phyloP scores from a whole-genome alignment of 768 basidiomycete genomes.

The Tylopilus sp. region DNA sequence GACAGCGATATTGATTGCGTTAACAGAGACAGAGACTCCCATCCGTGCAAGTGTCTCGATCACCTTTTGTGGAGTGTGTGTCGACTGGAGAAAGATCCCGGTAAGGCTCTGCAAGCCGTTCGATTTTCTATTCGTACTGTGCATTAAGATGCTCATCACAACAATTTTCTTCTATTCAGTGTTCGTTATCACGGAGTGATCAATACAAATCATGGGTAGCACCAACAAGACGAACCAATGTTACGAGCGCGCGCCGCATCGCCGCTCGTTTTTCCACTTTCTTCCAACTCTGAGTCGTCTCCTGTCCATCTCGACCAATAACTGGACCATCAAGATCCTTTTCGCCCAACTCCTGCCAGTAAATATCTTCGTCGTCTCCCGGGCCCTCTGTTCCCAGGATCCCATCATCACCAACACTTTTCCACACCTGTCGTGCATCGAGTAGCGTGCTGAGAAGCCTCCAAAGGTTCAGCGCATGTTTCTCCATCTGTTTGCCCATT shows the following conservation, averaged over 20 bases:
- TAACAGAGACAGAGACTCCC: neutral
- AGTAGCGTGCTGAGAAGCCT: neutral
- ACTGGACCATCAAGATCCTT: neutral
- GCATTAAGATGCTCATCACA: neutral
- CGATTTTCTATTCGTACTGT: neutral
- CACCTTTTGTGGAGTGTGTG: neutral
- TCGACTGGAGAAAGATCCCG: slow-evolving; percentile 2
- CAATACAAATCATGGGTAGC: too few relatives aligned
- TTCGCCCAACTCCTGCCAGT: neutral
- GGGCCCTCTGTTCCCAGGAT: neutral
- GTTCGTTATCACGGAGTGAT: too few relatives aligned
- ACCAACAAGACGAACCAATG: too few relatives aligned
- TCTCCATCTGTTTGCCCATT: neutral
- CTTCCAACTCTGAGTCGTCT: neutral
- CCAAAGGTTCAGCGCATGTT: neutral
- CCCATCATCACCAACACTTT: neutral
- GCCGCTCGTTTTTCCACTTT: neutral
- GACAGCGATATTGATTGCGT: neutral
- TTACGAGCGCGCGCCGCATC: neutral
- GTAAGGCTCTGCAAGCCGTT: neutral
- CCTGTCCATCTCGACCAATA: neutral
- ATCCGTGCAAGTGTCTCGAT: neutral
- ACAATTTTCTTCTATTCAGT: neutral
- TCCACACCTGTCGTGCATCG: neutral
- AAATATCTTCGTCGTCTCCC: neutral